Evolutionary conservation across 352 stramenopile genomes (phyloP).

Genomic region (Phytophthora tentaculata): DNA sequence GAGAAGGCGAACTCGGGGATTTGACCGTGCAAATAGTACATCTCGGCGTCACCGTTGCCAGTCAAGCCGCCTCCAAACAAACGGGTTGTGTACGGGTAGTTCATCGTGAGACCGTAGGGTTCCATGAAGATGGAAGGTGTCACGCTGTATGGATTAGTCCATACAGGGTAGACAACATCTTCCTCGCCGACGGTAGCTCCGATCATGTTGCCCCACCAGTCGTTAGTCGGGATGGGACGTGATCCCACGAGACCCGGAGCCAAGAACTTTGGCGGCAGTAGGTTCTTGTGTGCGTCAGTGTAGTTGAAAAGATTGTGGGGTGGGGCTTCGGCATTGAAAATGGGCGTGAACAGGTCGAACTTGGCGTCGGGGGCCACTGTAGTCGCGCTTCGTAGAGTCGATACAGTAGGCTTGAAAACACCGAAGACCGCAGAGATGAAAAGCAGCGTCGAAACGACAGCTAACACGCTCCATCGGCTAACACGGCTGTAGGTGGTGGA

Average conservation of each 20-base stretch:
- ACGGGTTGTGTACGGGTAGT: conserved; percentile 62
- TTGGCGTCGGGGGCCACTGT: conserved; percentile 27
- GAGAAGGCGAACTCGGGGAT: conserved; percentile 60
- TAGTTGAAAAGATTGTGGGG: conserved; percentile 32
- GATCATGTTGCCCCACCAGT: conserved; percentile 84
- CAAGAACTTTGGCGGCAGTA: conserved; percentile 64
- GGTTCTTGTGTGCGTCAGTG: conserved; percentile 39
- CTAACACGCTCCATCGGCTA: conserved; percentile 26
- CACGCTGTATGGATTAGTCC: conserved; percentile 71
- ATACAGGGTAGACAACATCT: conserved; percentile 59
- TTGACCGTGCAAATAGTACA: conserved; percentile 59
- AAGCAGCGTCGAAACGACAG: conserved; percentile 26
- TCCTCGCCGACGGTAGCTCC: conserved; percentile 31
- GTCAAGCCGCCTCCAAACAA: conserved; percentile 54
- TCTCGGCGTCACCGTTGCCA: conserved; percentile 50
- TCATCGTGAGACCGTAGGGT: conserved; percentile 57
- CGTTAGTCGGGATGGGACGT: conserved; percentile 67
- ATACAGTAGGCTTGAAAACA: conserved; percentile 20
- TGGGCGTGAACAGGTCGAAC: conserved; percentile 40
- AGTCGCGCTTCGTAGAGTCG: conserved; percentile 23
- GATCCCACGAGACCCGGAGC: conserved; percentile 47
- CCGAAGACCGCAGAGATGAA: conserved; percentile 25
- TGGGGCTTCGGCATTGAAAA: conserved; percentile 39
- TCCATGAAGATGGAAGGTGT: conserved; percentile 44
- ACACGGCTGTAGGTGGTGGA: not conserved